Conservation (phyloP, 441 rosid genomes). For the Kokia cookei region DNA sequence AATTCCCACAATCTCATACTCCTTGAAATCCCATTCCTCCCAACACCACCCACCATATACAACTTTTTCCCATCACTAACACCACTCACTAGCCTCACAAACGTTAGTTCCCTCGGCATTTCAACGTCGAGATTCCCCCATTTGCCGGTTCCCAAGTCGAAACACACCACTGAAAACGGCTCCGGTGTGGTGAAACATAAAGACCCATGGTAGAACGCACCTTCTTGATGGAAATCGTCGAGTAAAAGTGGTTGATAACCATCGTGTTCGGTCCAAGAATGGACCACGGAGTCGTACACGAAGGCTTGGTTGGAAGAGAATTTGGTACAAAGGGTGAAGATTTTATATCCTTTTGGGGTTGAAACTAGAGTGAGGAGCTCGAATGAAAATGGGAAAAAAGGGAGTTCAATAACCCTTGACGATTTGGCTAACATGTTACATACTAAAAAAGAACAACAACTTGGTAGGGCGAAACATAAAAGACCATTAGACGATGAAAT, state of each 20-base stretch:
- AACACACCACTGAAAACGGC: constrained; percentile 46
- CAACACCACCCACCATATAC: constrained; percentile 78
- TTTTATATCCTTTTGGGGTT: constrained; percentile 40
- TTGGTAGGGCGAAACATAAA: constrained; percentile 54
- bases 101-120: constrained; percentile 46
- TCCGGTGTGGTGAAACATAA: constrained; percentile 55
- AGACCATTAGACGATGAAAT: constrained; percentile 64
- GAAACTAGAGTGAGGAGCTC: constrained; percentile 60
- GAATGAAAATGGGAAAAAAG: constrained; percentile 51
- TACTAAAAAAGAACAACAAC: constrained; percentile 45
- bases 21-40: constrained; percentile 72
- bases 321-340: constrained; percentile 41
- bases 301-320: constrained; percentile 30
- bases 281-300: constrained; percentile 46
- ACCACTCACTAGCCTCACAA: constrained; percentile 54
- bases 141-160: constrained; percentile 38
- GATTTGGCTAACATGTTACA: constrained; percentile 62
- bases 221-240: constrained; percentile 47
- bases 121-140: constrained; percentile 30
- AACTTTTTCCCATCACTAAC: constrained; percentile 24
- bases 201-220: constrained; percentile 43
- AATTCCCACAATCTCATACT: constrained; percentile 65
- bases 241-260: constrained; percentile 31
- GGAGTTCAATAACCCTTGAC: constrained; percentile 44
- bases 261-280: constrained; percentile 45